Conservation (phyloP, 495 filamentous ascomycete species). For the Penicillium flavigenum region DNA sequence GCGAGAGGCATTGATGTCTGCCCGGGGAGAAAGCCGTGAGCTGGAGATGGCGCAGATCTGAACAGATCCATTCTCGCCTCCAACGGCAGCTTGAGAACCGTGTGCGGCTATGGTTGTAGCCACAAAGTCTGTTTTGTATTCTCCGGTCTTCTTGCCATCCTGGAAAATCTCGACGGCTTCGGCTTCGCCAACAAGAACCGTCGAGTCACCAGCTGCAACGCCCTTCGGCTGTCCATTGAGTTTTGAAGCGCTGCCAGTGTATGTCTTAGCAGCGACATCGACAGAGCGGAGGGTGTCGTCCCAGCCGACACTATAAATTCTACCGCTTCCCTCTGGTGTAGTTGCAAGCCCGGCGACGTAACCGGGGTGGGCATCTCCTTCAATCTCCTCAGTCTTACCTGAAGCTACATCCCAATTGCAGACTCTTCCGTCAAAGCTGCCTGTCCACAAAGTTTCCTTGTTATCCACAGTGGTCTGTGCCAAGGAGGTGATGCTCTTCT, state of each 20-base stretch:
- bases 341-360: conserved; percentile 76
- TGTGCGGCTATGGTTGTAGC: conserved; percentile 70
- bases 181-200: conserved; percentile 63
- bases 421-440: conserved; percentile 86
- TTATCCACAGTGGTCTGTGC: conserved; percentile 45
- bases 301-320: conserved; percentile 86
- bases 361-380: conserved; percentile 77
- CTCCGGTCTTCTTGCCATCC: conserved; percentile 54
- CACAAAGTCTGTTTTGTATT: conserved; percentile 63
- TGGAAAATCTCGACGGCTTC: conserved; percentile 64
- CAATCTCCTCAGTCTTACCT: conserved; percentile 65
- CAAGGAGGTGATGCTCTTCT: conserved; percentile 84
- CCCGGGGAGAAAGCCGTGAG: conserved; percentile 46
- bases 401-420: conserved; percentile 74
- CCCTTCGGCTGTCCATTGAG: conserved; percentile 63
- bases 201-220: conserved; percentile 44
- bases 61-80: conserved; percentile 66
- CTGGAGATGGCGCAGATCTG: conserved; percentile 66
- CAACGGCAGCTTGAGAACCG: conserved; percentile 68
- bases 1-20: conserved; percentile 41
- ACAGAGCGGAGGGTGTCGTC: conserved; percentile 88
- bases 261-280: conserved; percentile 59
- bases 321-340: conserved; percentile 49
- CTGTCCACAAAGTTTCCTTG: conserved; percentile 70
- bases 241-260: conserved; percentile 53